phyloP scores from a whole-genome alignment of 192 early-diverging fungal species.

The Entomortierella beljakovae region DNA sequence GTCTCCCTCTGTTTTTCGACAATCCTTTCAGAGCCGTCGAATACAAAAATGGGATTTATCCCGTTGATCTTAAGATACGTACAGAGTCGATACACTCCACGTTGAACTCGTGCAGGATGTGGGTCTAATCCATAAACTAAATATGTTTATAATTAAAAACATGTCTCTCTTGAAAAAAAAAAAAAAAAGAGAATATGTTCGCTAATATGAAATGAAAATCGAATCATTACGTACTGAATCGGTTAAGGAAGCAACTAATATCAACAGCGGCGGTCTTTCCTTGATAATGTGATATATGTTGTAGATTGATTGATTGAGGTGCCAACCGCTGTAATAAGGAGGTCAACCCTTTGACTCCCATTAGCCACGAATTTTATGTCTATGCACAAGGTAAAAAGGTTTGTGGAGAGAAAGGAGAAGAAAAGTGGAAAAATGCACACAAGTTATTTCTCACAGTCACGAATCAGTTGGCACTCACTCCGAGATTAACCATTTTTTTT shows the following conservation, averaged over 20 bases:
- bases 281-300: constrained; percentile 46
- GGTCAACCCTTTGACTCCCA: constrained; percentile 71
- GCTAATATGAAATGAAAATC: too few relatives aligned
- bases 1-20: constrained; percentile 66
- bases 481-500: background rate
- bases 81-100: constrained; percentile 70
- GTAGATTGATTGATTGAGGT: constrained; percentile 54
- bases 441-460: background rate
- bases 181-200: background rate
- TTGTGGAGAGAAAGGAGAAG: background rate
- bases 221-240: constrained; percentile 57
- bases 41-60: constrained; percentile 77
- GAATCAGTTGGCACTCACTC: background rate
- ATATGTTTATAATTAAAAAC: background rate
- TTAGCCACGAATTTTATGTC: constrained; percentile 10
- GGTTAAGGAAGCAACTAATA: constrained; percentile 65
- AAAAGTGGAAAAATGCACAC: background rate
- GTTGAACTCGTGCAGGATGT: constrained; percentile 63
- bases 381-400: background rate
- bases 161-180: background rate
- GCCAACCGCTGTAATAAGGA: constrained; percentile 63
- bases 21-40: constrained; percentile 68
- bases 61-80: constrained; percentile 57
- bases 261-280: constrained; percentile 66
- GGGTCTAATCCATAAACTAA: constrained; percentile 53